Percentiles rank a stretch among this genome's conserved stretches.
Conservation (phyloP, 257 asterid genomes). For the Solanum ossicruentum region DNA sequence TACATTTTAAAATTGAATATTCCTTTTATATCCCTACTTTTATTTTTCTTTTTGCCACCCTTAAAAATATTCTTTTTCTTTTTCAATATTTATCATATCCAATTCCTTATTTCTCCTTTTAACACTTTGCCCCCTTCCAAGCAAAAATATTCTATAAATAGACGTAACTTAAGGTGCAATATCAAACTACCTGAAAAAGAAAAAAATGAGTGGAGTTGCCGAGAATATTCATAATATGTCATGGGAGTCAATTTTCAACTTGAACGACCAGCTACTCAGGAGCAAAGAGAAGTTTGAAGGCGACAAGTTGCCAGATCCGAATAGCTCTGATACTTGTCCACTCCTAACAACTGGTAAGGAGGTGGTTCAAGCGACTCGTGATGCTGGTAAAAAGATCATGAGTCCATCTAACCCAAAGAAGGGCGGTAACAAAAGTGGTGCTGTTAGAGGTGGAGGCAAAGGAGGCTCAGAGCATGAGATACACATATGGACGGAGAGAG, state of each 20-base stretch:
- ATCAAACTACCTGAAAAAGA: neutral
- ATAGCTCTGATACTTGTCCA: neutral
- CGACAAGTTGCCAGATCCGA: neutral
- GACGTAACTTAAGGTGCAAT: neutral
- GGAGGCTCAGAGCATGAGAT: conserved; percentile 46
- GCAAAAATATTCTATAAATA: neutral
- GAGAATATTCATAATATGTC: conserved; percentile 3
- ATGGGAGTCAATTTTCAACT: conserved; percentile 25
- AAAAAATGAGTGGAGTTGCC: conserved; percentile 23
- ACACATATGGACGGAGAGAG: conserved; percentile 76
- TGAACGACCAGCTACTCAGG: neutral
- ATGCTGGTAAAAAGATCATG: conserved; percentile 1
- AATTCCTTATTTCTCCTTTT: neutral
- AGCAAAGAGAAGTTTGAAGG: conserved; percentile 3
- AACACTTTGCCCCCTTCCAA: neutral
- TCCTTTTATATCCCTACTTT: neutral
- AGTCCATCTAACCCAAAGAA: neutral
- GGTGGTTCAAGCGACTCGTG: neutral
- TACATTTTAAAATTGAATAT: neutral
- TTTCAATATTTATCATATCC: neutral
- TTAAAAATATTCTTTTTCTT: neutral
- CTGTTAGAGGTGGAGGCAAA: neutral
- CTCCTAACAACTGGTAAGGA: neutral
- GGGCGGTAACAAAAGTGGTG: neutral
- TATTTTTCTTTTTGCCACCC: neutral